Percentiles rank a stretch among this genome's conserved stretches.
phyloP scores from a whole-genome alignment of 2,329 filamentous ascomycete genomes.

The Fulvia fulva region DNA sequence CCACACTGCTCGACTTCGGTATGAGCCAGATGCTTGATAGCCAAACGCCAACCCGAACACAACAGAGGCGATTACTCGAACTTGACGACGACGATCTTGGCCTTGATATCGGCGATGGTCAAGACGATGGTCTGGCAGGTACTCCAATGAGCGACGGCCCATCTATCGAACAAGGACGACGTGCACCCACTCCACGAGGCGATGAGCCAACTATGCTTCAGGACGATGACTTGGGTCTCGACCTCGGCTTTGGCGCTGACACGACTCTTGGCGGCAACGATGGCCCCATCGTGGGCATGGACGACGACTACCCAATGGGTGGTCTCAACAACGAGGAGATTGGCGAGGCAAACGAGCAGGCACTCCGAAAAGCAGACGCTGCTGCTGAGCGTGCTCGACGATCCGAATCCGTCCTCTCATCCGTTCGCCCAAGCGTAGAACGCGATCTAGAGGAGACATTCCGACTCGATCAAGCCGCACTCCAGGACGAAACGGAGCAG shows the following conservation, averaged over 20 bases:
- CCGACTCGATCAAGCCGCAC: slow-evolving; percentile 33
- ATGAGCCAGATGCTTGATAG: slow-evolving; percentile 69
- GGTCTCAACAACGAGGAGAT: slow-evolving; percentile 37
- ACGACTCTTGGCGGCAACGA: slow-evolving; percentile 29
- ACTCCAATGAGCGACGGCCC: slow-evolving; percentile 26
- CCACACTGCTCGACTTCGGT: slow-evolving; percentile 51
- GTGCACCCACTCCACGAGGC: slow-evolving; percentile 60
- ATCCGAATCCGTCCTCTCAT: slow-evolving; percentile 53
- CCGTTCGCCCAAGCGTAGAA: slow-evolving; percentile 48
- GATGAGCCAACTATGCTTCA: slow-evolving; percentile 58
- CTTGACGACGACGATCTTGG: slow-evolving; percentile 59
- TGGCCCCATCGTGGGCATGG: slow-evolving; percentile 23
- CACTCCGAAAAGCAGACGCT: slow-evolving; percentile 42
- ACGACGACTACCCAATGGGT: slow-evolving; percentile 43
- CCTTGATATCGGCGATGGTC: slow-evolving; percentile 61
- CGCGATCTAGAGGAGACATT: slow-evolving; percentile 63
- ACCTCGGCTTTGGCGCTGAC: slow-evolving; percentile 38
- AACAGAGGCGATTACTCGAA: slow-evolving; percentile 24
- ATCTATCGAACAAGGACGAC: slow-evolving; percentile 86
- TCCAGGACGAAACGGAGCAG: slow-evolving; percentile 41
- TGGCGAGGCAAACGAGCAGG: slow-evolving; percentile 39
- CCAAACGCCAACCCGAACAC: slow-evolving; percentile 27
- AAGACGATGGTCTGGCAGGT: slow-evolving; percentile 35
- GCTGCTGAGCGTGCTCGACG: slow-evolving; percentile 37
- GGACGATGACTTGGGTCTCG: slow-evolving; percentile 53